Percentiles rank a stretch among this genome's conserved stretches.
These are phyloP conservation scores for Metschnikowia kunwiensis DNA, from an alignment of 805 yeast genomes.

Conservation along the genomic window DNA sequence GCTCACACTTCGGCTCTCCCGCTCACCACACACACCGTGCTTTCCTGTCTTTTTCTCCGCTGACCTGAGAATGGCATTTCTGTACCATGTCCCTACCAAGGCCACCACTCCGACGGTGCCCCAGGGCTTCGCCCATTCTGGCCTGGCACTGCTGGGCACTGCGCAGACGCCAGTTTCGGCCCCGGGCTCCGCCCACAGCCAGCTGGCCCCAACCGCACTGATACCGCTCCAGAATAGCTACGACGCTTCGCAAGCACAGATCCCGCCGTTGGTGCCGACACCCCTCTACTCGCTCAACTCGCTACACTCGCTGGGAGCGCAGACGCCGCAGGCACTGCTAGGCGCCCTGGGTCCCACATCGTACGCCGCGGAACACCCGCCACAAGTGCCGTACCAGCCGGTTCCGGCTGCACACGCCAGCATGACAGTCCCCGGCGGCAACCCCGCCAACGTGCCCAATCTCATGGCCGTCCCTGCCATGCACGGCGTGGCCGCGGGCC, in stretches of 20 bases:
- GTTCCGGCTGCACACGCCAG: neutral
- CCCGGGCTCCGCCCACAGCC: constrained; percentile 3
- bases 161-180: constrained; percentile 7
- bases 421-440: neutral
- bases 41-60: too few species aligned
- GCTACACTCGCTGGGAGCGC: constrained; percentile 4
- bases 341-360: constrained; percentile 1
- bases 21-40: too few species aligned
- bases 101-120: neutral
- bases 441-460: neutral
- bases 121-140: neutral
- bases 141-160: constrained; percentile 5
- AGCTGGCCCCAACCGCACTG: neutral
- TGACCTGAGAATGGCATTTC: constrained; percentile 1
- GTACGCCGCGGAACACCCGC: constrained; percentile 1
- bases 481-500: too few species aligned
- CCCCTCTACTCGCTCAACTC: constrained; percentile 3
- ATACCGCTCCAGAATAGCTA: constrained; percentile 4
- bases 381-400: constrained; percentile 3
- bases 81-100: constrained; percentile 1
- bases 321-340: constrained; percentile 4
- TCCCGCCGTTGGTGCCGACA: constrained; percentile 2
- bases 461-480: neutral
- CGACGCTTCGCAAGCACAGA: constrained; percentile 4
- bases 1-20: too few species aligned